Base-by-base conservation (phyloP, 1,284 basidiomycete genomes). In the Naganishia cerealis region DNA sequence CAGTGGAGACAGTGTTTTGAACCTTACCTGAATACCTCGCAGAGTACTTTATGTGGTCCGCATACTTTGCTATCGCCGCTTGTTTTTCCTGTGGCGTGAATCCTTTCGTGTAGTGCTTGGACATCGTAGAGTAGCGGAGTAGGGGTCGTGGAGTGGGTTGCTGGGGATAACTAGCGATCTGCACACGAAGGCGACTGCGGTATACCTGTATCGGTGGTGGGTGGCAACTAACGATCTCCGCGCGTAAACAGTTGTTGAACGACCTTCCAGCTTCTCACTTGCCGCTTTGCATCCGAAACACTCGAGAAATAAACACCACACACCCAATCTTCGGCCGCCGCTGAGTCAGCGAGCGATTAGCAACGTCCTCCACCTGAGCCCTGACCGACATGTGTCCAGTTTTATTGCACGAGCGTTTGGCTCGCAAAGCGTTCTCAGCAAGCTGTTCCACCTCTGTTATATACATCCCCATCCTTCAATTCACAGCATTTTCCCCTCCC, bases 1-100 rank as follows among this genome's bases (percentile, higher is more conserved):
- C 36, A 15, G 48, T 43, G 29, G 36, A 26, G 3, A 48, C 33
- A 29, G 12, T 13, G n/a, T 46, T 26, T 12, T n/a, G 15, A 5
- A 43, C 75, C 76, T 74, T 70, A 81, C 78, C 76, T 36, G 75
- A 73, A 63, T 65, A 68, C 38, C 57, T 58, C n/a, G 68, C 67
- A 8, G 70, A 71, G 48, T 73, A 81, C 59, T 75, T 74, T 67
- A 81, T 81, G 73, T 79, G 78, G 70, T 80, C 79, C 21, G 75
- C 71, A 68, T 78, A 80, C 70, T 75, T 77, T 70, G 79, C 78
- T 48, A 81, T 78, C 6, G 79, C 80, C 61, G 77, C 75, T 38
- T 74, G 71, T 73, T 79, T 79, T 71, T 81, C 79, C 46, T 78
- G 78, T 21, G 72, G 70, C n/a, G 77, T 76, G 72, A 71, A 79